Base-by-base conservation (phyloP, 352 stramenopile species). In the Detonula confervacea region DNA sequence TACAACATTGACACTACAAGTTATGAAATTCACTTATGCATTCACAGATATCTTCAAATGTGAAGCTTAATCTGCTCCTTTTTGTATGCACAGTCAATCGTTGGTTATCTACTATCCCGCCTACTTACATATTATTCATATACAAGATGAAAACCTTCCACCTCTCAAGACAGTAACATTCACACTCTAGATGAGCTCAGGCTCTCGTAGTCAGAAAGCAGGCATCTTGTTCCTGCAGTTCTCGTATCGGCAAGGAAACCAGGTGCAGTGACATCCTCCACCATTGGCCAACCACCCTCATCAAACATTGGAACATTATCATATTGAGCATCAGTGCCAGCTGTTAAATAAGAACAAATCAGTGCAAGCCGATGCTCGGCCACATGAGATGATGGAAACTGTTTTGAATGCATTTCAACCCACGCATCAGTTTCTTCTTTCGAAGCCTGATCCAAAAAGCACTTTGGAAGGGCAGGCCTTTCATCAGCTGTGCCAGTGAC, bases 281-380 rank as follows among this genome's bases (percentile, higher is more conserved):
- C 60, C 64, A 77, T 78, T 39, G 89, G 87, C 89, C 89, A 94
- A 9, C 83, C 86, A 44, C 87, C 89, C 59, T 92, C 83, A 70
- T 94, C 87, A 86, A 91, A 93, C 86, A 94, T 94, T 0, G 89
- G 89, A 22, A 94, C 64, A 69, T 91, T 82, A 24, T 89, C 84
- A 68, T 92, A 94, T 39, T 83, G 74, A 64, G 59, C 68, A 51
- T 79, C 64, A 16, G 78, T 84, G 22, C 79, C 73, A 1, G 65
- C 77, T 20, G 77, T 88, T 35, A 84, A 73, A 39, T 88, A 42
- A 29, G 83, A 80, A 77, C 89, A 94, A 16, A 94, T 63, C 49
- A 90, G 72, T n/a, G 86, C 82, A 16, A 94, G 67, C 0, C 89
- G 86, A 57, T 86, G 77, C 51, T 94, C 89, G 7, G 92, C 60